Evolutionary conservation across 495 filamentous ascomycete species (phyloP), one percentile per base, ranked within the genome.

Genomic region (Podospora pseudocomata): DNA sequence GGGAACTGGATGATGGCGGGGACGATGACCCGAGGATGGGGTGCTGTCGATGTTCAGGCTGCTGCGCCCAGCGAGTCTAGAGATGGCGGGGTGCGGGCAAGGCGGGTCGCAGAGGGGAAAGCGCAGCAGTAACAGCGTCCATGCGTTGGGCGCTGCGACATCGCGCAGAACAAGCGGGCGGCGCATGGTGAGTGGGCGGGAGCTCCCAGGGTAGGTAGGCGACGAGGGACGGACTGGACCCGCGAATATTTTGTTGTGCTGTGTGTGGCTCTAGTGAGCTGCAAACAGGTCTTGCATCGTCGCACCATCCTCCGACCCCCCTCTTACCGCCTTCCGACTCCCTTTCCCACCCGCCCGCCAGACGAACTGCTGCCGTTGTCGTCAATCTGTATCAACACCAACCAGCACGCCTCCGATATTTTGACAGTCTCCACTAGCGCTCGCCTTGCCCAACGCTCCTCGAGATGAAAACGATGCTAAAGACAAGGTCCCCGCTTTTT

Each of bases 401-500:
- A 66, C 67, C 30, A 32, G 30, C 30, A 7, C 30, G 7, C 30
- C 30, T 32, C 30, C 44, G 56, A 32, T 49, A 49, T 56, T 32
- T 64, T 28, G 18, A 54, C 63, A 26, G 53, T 64, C 60, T 63
- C 57, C 59, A 15, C 67, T 68, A 63, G 68, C 64, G 34, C 60
- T 30, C 26, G 72, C 70, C 20, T 19, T 32, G 61, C 61, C 16
- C 61, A 49, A 62, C 60, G 20, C 67, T 44, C 58, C 53, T 27
- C 68, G 70, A 68, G 66, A 79, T 79, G 76, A 77, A 74, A 71
- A 78, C 76, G 70, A 80, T 81, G 75, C 72, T 80, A 60, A 87
- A 79, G 72, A 81, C 87, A 79, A 85, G 82, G 86, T 89, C 81
- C 74, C 81, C 77, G 67, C 68, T 73, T 74, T 73, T 68, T 26